Base-by-base conservation (phyloP, 441 rosid species). In the Adansonia gregorii region DNA sequence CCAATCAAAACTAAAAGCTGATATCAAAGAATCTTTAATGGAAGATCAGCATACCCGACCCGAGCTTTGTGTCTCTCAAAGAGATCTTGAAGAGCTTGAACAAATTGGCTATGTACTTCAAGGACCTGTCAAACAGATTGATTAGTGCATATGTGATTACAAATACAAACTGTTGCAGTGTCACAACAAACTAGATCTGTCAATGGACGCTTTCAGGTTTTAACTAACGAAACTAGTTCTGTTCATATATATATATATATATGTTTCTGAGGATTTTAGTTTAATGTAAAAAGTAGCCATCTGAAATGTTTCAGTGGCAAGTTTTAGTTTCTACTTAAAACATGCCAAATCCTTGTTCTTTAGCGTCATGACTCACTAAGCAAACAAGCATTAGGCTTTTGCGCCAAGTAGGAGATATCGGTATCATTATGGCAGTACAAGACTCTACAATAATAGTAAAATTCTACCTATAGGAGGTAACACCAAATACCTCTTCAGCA, bases 61-160 rank as follows among this genome's bases (percentile, higher is more conserved):
- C 75, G 78, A 2, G 79, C 83, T 73, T 86, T 91, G 79, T 89
- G 82, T 43, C 81, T 78, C 81, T 88, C 89, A 69, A 91, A 89
- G 41, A 91, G 89, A 82, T 87, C 90, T 79, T 67, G 63, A 8
- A 91, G 83, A 3, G 92, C 87, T 78, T 79, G 81, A 55, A 91
- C 88, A 82, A 82, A 91, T 80, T 74, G 85, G 1, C 45, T 54
- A 74, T 90, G 92, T 19, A 83, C 70, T 80, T 84, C 85, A 6
- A 58, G 72, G 46, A 90, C 75, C 92, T 88, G 82, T 76, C 56
- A 77, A 67, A 51, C 41, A 49, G 68, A 20, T 27, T 60, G 10
- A 52, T 60, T 54, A 48, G 27, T 15, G 74, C 3, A 1, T 31
- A 7, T 14, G 10, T 46, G 24, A 20, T 10, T 1, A 24, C 27